These are phyloP conservation scores for Petunia hybrid DNA, from an alignment of 305 asterid species.

Conservation along the genomic window DNA sequence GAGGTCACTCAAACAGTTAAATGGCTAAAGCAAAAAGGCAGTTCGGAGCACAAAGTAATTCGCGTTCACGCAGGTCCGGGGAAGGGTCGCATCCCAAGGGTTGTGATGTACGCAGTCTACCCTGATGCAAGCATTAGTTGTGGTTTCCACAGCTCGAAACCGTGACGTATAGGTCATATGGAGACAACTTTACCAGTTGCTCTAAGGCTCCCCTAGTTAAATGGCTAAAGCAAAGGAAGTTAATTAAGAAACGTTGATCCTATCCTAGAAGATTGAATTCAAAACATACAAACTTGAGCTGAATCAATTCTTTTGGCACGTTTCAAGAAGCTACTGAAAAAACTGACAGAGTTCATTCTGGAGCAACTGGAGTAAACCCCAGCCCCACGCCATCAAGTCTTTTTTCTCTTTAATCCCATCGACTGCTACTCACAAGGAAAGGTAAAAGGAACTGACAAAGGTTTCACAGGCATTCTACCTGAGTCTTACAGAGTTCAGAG, in stretches of 20 bases:
- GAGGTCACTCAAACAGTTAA: background rate
- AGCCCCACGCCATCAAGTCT: background rate
- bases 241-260: constrained; percentile 2
- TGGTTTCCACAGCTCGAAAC: no score
- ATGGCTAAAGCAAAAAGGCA: background rate
- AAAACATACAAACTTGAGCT: background rate
- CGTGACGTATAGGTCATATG: no score
- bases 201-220: no score
- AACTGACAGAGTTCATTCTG: background rate
- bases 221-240: no score
- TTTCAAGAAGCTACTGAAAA: constrained; percentile 18
- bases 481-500: background rate
- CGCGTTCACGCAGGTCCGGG: no score
- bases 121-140: no score
- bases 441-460: constrained; percentile 22
- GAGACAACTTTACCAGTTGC: no score
- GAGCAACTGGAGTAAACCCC: background rate
- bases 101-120: no score
- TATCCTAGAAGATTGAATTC: constrained; percentile 1
- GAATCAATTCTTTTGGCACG: constrained; percentile 11
- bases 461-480: constrained; percentile 19
- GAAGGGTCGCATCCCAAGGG: no score
- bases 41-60: no score
- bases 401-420: background rate
- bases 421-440: background rate